Percentiles rank a stretch among this genome's conserved stretches.
These are phyloP conservation scores for Leersia perrieri DNA, from an alignment of 176 grass and related monocot species.

Conservation along the genomic window DNA sequence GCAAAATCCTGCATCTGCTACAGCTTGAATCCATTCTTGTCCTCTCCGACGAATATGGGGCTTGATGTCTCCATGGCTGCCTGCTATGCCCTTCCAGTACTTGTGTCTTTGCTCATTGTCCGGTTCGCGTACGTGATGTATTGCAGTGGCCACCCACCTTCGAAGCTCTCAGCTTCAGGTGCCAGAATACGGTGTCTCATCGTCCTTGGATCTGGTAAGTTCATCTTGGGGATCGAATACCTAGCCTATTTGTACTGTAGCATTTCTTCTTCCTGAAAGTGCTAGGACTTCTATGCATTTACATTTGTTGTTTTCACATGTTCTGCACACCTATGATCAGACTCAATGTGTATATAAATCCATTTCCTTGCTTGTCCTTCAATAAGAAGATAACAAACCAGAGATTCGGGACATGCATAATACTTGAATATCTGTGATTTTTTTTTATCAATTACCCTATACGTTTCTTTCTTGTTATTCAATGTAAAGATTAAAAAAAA, in stretches of 20 bases:
- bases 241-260: background rate
- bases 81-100: slow-evolving; percentile 30
- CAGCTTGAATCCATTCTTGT: background rate
- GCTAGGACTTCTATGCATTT: background rate
- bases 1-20: background rate
- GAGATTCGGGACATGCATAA: background rate
- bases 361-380: background rate
- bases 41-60: slow-evolving; percentile 12
- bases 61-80: background rate
- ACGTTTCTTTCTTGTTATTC: background rate
- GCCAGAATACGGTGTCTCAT: slow-evolving; percentile 44
- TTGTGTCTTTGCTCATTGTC: slow-evolving; percentile 44
- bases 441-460: background rate
- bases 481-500: background rate
- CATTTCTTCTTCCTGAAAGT: background rate
- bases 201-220: slow-evolving; percentile 62
- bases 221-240: background rate
- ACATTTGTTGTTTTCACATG: background rate
- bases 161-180: background rate
- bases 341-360: background rate
- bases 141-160: slow-evolving; percentile 33
- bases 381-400: background rate
- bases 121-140: slow-evolving; percentile 48
- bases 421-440: background rate
- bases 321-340: background rate